phyloP scores from a whole-genome alignment of 164 flowering plant genomes.

The Dillenia suffruticosa region DNA sequence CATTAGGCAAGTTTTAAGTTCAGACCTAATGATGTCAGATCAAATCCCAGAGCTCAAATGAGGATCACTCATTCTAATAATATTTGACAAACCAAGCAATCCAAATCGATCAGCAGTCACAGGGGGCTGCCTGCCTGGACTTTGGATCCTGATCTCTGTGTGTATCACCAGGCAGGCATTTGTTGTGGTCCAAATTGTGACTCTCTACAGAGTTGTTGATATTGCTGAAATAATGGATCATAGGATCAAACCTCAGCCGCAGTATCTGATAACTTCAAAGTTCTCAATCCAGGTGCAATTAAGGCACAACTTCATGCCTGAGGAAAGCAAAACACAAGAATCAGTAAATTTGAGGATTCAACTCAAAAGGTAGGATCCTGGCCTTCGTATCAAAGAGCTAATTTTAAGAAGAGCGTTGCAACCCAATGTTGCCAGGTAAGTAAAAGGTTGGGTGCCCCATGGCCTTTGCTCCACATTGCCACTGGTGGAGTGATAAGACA shows the following conservation, averaged over 20 bases:
- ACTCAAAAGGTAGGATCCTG: background rate
- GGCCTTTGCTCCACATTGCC: too few species aligned
- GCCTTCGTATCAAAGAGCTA: conserved; percentile 7
- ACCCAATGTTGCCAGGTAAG: conserved; percentile 2
- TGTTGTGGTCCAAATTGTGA: conserved; percentile 17
- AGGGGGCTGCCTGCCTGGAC: conserved; percentile 14
- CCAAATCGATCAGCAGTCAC: conserved; percentile 21
- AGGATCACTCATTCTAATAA: conserved; percentile 21
- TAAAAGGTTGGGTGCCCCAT: too few species aligned
- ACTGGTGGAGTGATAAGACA: too few species aligned
- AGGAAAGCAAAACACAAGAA: background rate
- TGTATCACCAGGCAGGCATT: conserved; percentile 9
- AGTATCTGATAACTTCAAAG: conserved; percentile 15
- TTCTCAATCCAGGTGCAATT: conserved; percentile 16
- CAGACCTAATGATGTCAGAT: conserved; percentile 37
- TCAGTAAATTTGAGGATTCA: too few species aligned
- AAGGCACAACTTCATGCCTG: conserved; percentile 8
- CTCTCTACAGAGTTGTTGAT: conserved; percentile 24
- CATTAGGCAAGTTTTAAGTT: conserved; percentile 27
- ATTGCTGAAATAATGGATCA: conserved; percentile 21
- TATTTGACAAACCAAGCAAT: conserved; percentile 28
- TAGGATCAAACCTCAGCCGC: conserved; percentile 15
- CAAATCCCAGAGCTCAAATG: conserved; percentile 30
- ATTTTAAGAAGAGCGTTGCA: background rate
- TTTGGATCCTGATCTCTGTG: conserved; percentile 18